A percentile compares a stretch with the other conserved stretches of the same genome.
Evolutionary conservation across 768 basidiomycete genomes (phyloP).

Genomic region (Tylopilus subfusipes): DNA sequence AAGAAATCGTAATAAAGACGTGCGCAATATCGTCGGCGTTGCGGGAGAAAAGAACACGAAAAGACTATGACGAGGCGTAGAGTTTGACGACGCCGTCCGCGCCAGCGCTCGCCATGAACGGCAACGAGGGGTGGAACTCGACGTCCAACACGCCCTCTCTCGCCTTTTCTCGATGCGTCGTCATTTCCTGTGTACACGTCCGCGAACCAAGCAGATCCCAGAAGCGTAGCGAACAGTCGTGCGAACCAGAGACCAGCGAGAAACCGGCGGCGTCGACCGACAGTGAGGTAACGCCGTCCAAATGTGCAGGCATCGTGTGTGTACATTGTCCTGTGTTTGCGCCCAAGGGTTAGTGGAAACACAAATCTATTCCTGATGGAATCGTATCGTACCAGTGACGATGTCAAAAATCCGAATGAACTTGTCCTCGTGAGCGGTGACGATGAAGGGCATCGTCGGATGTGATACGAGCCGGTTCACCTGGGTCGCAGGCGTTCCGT

Average conservation of each 20-base stretch:
- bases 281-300: slow-evolving; percentile 88
- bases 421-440: slow-evolving; percentile 93
- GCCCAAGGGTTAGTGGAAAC: background rate
- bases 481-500: slow-evolving; percentile 72
- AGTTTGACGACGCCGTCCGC: slow-evolving; percentile 93
- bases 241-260: slow-evolving; percentile 83
- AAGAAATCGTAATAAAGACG: background rate
- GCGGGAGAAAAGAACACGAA: background rate
- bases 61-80: slow-evolving; percentile 69
- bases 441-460: slow-evolving; percentile 83
- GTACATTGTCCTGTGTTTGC: slow-evolving; percentile 68
- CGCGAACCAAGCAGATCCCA: slow-evolving; percentile 87
- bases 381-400: slow-evolving; percentile 56
- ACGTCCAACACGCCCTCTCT: slow-evolving; percentile 89
- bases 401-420: slow-evolving; percentile 88
- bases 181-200: slow-evolving; percentile 85
- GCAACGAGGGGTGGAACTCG: slow-evolving; percentile 77
- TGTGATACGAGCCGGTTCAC: slow-evolving; percentile 87
- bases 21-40: background rate
- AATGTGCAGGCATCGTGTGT: slow-evolving; percentile 85
- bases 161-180: slow-evolving; percentile 84
- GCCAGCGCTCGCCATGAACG: slow-evolving; percentile 91
- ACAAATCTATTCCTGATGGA: background rate
- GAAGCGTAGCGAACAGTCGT: slow-evolving; percentile 91
- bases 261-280: slow-evolving; percentile 86